Evolutionary conservation across 2,329 filamentous ascomycete species (phyloP).

Genomic region (Mycosphaerella arachidis): DNA sequence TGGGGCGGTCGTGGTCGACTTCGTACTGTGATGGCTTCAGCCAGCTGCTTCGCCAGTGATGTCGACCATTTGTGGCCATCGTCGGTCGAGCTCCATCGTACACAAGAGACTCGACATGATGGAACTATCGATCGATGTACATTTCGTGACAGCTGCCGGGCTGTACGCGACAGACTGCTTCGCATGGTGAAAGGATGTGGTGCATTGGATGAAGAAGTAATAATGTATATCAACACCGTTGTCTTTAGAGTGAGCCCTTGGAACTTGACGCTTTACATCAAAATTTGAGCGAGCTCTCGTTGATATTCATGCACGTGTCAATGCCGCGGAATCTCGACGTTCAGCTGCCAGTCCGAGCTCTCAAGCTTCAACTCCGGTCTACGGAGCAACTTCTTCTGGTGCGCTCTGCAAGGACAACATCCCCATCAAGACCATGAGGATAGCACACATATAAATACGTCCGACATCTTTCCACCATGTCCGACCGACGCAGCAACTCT

Average conservation of each 20-base stretch:
- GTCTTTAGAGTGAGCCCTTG: too few species aligned
- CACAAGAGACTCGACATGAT: slow-evolving; percentile 24
- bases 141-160: slow-evolving; percentile 23
- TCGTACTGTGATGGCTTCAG: slow-evolving; percentile 76
- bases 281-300: too few species aligned
- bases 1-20: too few species aligned
- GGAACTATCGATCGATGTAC: slow-evolving; percentile 6
- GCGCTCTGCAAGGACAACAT: neutral
- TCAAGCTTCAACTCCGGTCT: neutral
- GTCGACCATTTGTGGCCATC: slow-evolving; percentile 69
- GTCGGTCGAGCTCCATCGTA: slow-evolving; percentile 41
- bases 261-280: too few species aligned
- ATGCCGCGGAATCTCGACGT: neutral
- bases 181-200: slow-evolving; percentile 20
- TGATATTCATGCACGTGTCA: too few species aligned
- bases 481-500: slow-evolving; percentile 34
- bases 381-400: neutral
- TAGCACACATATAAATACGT: neutral
- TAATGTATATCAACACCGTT: too few species aligned
- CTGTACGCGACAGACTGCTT: slow-evolving; percentile 24
- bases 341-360: neutral
- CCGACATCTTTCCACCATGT: slow-evolving; percentile 1
- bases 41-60: slow-evolving; percentile 79
- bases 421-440: neutral
- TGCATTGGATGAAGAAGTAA: neutral